Conservation (phyloP, 192 early-diverging fungal species). For the Coemansia sp. region DNA sequence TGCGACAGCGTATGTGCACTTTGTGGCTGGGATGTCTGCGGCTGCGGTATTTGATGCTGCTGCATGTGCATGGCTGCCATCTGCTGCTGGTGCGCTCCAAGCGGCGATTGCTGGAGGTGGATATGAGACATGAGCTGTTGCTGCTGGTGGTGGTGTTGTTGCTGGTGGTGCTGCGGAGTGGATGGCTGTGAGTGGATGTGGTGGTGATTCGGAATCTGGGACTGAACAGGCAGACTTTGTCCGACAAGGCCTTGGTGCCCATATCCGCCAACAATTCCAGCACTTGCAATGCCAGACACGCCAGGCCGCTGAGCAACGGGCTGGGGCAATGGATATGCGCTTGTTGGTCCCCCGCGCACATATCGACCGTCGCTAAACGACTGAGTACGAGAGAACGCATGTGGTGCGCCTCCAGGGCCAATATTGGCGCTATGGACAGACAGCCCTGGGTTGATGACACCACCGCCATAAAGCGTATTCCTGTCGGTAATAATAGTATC, state of each 20-base stretch:
- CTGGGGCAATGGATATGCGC: constrained; percentile 50
- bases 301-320: constrained; percentile 45
- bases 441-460: constrained; percentile 10
- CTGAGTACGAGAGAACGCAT: constrained; percentile 36
- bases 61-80: constrained; percentile 20
- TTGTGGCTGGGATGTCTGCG: constrained; percentile 5
- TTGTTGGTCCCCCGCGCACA: constrained; percentile 35
- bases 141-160: constrained; percentile 21
- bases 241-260: constrained; percentile 18
- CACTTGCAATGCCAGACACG: constrained; percentile 26
- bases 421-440: constrained; percentile 26
- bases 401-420: constrained; percentile 18
- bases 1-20: constrained; percentile 1
- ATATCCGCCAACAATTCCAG: constrained; percentile 21
- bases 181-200: constrained; percentile 43
- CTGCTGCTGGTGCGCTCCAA: constrained; percentile 19
- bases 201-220: constrained; percentile 15
- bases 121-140: constrained; percentile 19
- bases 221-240: constrained; percentile 16
- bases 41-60: constrained; percentile 25
- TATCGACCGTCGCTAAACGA: constrained; percentile 35
- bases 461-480: constrained; percentile 23
- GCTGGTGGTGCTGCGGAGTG: constrained; percentile 36
- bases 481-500: constrained; percentile 44
- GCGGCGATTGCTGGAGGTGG: constrained; percentile 24